A percentile compares a stretch with the other conserved stretches of the same genome.
Evolutionary conservation across 768 basidiomycete genomes (phyloP).

Genomic region (Russula lepida): DNA sequence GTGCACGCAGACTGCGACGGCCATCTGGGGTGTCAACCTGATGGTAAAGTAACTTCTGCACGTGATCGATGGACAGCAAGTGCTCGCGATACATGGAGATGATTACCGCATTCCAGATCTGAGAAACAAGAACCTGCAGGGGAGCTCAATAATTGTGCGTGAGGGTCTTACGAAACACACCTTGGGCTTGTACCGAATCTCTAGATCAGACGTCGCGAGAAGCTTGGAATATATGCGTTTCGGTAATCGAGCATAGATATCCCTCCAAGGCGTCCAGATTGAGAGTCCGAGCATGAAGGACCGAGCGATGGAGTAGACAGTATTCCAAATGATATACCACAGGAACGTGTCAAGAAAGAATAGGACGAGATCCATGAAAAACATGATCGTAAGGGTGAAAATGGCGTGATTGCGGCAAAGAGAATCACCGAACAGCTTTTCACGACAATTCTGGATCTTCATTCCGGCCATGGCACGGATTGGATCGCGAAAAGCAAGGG

Average conservation of each 20-base stretch:
- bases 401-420: slow-evolving; percentile 91
- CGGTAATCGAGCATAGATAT: slow-evolving; percentile 91
- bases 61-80: slow-evolving; percentile 95
- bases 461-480: slow-evolving; percentile 94
- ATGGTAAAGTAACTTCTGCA: slow-evolving; percentile 95
- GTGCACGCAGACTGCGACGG: slow-evolving; percentile 85
- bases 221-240: slow-evolving; percentile 97
- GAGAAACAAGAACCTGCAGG: slow-evolving; percentile 84
- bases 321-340: slow-evolving; percentile 99
- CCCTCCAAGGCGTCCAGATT: slow-evolving; percentile 99
- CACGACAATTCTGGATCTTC: slow-evolving; percentile 86
- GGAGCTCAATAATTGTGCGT: neutral
- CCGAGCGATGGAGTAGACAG: slow-evolving; percentile 80
- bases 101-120: slow-evolving; percentile 99
- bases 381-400: slow-evolving; percentile 96
- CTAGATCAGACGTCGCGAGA: slow-evolving; percentile 90
- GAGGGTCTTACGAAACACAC: slow-evolving; percentile 33
- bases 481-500: slow-evolving; percentile 87
- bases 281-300: slow-evolving; percentile 88
- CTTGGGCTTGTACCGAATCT: slow-evolving; percentile 99
- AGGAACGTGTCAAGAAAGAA: slow-evolving; percentile 99
- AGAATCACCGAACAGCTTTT: slow-evolving; percentile 74
- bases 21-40: slow-evolving; percentile 87
- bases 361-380: slow-evolving; percentile 92
- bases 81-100: slow-evolving; percentile 99